phyloP scores from a whole-genome alignment of 768 basidiomycete species.

The Amanita polypyramis region DNA sequence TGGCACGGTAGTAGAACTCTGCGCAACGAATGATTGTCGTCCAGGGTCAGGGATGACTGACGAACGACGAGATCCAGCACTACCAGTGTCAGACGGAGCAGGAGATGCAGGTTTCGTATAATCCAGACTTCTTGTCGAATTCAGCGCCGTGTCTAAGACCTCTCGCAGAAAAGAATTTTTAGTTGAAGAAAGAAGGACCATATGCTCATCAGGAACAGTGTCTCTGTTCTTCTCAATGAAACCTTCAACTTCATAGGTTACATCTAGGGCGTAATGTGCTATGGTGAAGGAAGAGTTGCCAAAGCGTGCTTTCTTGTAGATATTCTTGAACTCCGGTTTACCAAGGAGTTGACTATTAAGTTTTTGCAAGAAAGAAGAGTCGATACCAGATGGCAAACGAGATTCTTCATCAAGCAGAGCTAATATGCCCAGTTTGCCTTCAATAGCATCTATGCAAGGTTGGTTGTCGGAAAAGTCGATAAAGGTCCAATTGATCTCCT shows the following conservation, averaged over 20 bases:
- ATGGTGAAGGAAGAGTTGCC: slow-evolving; percentile 96
- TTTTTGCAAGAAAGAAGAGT: slow-evolving; percentile 88
- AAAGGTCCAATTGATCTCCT: slow-evolving; percentile 99
- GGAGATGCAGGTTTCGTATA: slow-evolving; percentile 67
- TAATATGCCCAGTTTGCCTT: slow-evolving; percentile 92
- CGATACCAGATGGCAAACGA: slow-evolving; percentile 87
- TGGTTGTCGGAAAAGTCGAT: slow-evolving; percentile 99
- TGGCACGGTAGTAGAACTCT: slow-evolving; percentile 25
- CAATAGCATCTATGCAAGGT: slow-evolving; percentile 97
- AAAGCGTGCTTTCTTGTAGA: slow-evolving; percentile 99
- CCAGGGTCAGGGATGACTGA: slow-evolving; percentile 86
- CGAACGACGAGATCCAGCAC: slow-evolving; percentile 67
- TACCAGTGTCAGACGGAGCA: slow-evolving; percentile 67
- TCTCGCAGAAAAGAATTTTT: slow-evolving; percentile 92
- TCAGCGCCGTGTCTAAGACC: slow-evolving; percentile 84
- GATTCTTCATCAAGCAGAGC: slow-evolving; percentile 97
- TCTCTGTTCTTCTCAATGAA: slow-evolving; percentile 99
- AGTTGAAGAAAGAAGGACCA: slow-evolving; percentile 75
- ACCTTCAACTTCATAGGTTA: slow-evolving; percentile 96
- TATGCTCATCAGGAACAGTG: slow-evolving; percentile 97
- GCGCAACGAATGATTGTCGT: slow-evolving; percentile 57
- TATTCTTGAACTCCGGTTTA: slow-evolving; percentile 75
- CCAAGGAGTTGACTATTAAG: slow-evolving; percentile 68
- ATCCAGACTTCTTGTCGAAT: slow-evolving; percentile 57
- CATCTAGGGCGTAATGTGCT: slow-evolving; percentile 95